A percentile compares a stretch with the other conserved stretches of the same genome.
Conservation (phyloP, 2,329 filamentous ascomycete genomes). For the Beauveria bassiana region DNA sequence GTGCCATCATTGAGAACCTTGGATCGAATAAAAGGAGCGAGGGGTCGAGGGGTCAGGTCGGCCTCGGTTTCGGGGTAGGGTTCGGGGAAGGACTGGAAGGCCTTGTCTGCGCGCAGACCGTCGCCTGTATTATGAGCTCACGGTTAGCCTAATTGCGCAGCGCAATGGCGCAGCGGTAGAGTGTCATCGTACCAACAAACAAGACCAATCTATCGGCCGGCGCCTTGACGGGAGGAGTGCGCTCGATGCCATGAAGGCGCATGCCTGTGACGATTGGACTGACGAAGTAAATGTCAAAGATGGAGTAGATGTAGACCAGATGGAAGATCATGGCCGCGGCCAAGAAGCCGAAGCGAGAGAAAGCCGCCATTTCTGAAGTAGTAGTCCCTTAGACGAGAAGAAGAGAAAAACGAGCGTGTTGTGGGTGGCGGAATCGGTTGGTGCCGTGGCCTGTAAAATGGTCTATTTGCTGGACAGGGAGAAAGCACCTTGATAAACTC, state of each 20-base stretch:
- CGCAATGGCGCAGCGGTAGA: not conserved
- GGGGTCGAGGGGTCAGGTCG: slow-evolving; percentile 64
- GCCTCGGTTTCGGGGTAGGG: slow-evolving; percentile 63
- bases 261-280: slow-evolving; percentile 96
- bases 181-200: slow-evolving; percentile 64
- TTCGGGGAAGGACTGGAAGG: slow-evolving; percentile 87
- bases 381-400: too few relatives aligned
- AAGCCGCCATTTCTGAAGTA: slow-evolving; percentile 39
- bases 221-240: slow-evolving; percentile 50
- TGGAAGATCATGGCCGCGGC: slow-evolving; percentile 88
- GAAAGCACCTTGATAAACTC: slow-evolving; percentile 12
- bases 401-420: not conserved
- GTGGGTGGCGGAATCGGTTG: not conserved
- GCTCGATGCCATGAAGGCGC: slow-evolving; percentile 67
- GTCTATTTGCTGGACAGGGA: not conserved
- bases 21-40: slow-evolving; percentile 87
- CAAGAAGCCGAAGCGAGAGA: slow-evolving; percentile 71
- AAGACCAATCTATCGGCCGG: slow-evolving; percentile 87
- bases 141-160: slow-evolving; percentile 4
- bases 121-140: slow-evolving; percentile 50
- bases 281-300: slow-evolving; percentile 98
- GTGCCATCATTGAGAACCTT: slow-evolving; percentile 83
- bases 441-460: not conserved
- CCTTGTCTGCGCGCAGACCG: slow-evolving; percentile 93
- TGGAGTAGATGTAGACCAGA: slow-evolving; percentile 85